Base-by-base conservation (phyloP, 1,284 basidiomycete species). In the Apiotrichum montevideense region DNA sequence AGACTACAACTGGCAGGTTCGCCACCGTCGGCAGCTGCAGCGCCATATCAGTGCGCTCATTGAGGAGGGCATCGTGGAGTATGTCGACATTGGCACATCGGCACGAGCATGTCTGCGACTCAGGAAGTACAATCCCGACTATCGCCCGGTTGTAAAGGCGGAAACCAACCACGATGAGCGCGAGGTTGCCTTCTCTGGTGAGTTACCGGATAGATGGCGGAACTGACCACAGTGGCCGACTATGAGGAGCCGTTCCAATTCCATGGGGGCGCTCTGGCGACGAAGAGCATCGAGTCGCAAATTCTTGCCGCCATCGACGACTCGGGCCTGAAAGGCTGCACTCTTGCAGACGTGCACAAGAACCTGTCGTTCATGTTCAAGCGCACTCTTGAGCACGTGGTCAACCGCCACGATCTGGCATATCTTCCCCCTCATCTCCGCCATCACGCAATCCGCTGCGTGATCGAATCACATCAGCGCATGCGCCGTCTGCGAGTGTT, bases 41-140 rank as follows among this genome's bases (percentile, higher is more conserved):
- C 59, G 65, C 29, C 65, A 68, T 48, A 64, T 70, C n/a, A 50
- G 63, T 2, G 34, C 52, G 6, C 61, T 75, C 13, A 60, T 70
- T 9, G 52, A 56, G 14, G 61, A 65, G 0, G 72, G 68, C 6
- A 9, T 67, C 11, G 56, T 74, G 35, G 71, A 75, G 56, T 59
- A 58, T 5, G 56, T 75, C 29, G 57, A 58, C 33, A 67, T 71
- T 8, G 71, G 69, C n/a, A 62, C 63, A 14, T 55, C 61, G 8
- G 54, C 52, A 6, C 61, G 62, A 2, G 59, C 59, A 6, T 73
- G 71, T 56, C 58, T 73, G 3, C 66, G 73, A 9, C 54, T 74
- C 45, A 64, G 65, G 13, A 75, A 74, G 54, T 75, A 69, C 62
- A 70, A 70, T 54, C 66, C 70, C 6, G 63, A 70, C 40, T 55